These are phyloP conservation scores for Penicillium frequentans DNA, from an alignment of 2,329 filamentous ascomycete species.

Conservation along the genomic window DNA sequence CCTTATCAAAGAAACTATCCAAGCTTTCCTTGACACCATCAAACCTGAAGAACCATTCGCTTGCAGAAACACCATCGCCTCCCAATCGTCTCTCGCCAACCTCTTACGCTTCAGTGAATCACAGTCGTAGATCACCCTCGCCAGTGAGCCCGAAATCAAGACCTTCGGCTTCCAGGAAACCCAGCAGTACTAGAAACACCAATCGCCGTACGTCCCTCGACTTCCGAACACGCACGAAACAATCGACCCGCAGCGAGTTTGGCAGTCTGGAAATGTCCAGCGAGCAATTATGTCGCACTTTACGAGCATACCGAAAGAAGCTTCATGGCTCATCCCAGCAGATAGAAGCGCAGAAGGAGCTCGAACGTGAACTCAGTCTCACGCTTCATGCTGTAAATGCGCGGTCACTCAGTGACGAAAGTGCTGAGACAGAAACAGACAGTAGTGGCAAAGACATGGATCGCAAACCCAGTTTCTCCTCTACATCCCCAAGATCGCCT, in stretches of 20 bases:
- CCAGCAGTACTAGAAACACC: conserved; percentile 28
- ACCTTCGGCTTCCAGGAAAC: conserved; percentile 27
- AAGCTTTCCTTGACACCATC: conserved; percentile 49
- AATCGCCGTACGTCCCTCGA: conserved; percentile 52
- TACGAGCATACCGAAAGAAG: conserved; percentile 61
- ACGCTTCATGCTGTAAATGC: conserved; percentile 37
- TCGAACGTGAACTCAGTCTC: conserved; percentile 58
- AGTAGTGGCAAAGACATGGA: conserved; percentile 41
- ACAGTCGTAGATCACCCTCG: conserved; percentile 38
- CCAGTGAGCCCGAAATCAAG: conserved; percentile 38
- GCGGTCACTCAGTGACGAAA: conserved; percentile 31
- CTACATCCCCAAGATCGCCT: conserved; percentile 23
- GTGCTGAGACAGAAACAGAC: conserved; percentile 37
- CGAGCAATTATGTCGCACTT: conserved; percentile 58
- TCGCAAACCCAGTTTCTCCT: conserved; percentile 24
- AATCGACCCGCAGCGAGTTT: conserved; percentile 40
- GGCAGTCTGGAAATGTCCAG: conserved; percentile 54
- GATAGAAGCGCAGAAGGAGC: conserved; percentile 52
- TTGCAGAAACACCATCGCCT: conserved; percentile 33
- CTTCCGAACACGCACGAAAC: conserved; percentile 49
- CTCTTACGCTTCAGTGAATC: conserved; percentile 25
- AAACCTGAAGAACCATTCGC: conserved; percentile 29
- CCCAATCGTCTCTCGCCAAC: conserved; percentile 34
- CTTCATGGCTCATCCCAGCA: conserved; percentile 50
- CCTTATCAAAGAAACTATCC: conserved; percentile 56